Base-by-base conservation (phyloP, 2,329 filamentous ascomycete species). In the Penicillium oxalicum region DNA sequence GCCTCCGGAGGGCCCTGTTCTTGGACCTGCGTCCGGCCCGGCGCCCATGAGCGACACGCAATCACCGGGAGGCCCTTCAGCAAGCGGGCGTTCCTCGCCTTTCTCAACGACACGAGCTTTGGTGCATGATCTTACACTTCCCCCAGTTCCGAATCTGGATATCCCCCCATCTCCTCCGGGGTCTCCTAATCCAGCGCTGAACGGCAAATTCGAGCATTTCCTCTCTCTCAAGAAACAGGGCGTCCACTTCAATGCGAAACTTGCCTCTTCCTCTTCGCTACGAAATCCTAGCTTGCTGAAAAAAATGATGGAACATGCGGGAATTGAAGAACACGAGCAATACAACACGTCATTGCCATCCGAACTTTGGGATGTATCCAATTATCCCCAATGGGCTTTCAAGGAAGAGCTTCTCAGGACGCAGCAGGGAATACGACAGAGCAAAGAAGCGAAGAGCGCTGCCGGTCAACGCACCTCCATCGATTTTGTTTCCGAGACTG, bases 171-270 rank as follows among this genome's bases (percentile, higher is more conserved):
- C 71, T 11, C 74, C 71, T 18, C 71, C 72, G n/a, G 71, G 70
- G 27, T 73, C 71, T 35, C 70, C 73, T 4, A 57, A 71, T 42
- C 64, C 68, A 26, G 64, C 60, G 4, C 58, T 74, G 2, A 80
- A 77, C 13, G 74, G 75, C 52, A 83, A 83, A 57, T 79, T 84
- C 59, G 70, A 73, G 41, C 77, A 78, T 54, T 85, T 84, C 52
- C 72, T 84, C 3, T 73, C 77, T 24, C 67, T 84, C 33, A 85
- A 84, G 62, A 77, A 77, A 57, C 77, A 81, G 61, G 79, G 78
- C 2, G 69, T 80, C 24, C 82, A 85, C 63, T 85, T 84, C 69
- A 84, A 85, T 55, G 72, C 79, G 54, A 79, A 82, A 46, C 66
- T 85, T 11, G 75, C 78, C 45, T 70, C 67, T 34, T 81, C 80